A percentile compares a stretch with the other conserved stretches of the same genome.
Conservation (phyloP, 2,329 filamentous ascomycete genomes). For the Aspergillus caelatus region DNA sequence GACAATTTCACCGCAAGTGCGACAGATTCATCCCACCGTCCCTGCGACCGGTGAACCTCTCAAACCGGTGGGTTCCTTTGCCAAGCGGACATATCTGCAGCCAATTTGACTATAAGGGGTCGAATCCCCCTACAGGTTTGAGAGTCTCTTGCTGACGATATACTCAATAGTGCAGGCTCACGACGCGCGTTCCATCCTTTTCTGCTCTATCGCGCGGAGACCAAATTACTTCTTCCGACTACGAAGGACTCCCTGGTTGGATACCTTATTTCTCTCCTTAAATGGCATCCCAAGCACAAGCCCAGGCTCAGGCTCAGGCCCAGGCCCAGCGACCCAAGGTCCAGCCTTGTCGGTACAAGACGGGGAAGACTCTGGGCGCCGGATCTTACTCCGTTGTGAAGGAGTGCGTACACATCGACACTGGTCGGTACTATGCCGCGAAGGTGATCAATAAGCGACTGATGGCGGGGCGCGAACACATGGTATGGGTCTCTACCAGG, state of each 20-base stretch:
- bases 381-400: conserved; percentile 98
- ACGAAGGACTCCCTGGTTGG: not conserved
- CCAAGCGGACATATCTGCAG: not conserved
- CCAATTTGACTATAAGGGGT: not conserved
- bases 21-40: not conserved
- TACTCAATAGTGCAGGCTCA: not conserved
- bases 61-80: not conserved
- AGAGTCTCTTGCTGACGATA: not conserved
- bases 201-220: not conserved
- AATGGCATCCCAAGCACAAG: conserved; percentile 37
- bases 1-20: not conserved
- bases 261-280: conserved; percentile 3
- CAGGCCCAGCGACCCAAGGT: conserved; percentile 62
- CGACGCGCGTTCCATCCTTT: not conserved
- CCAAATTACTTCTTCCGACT: not conserved
- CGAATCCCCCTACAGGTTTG: not conserved
- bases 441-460: conserved; percentile 99
- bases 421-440: conserved; percentile 94
- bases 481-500: conserved; percentile 61
- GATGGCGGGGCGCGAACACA: conserved; percentile 97
- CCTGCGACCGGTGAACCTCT: conserved; percentile 1
- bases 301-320: conserved; percentile 22
- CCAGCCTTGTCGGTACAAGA: conserved; percentile 97
- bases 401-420: conserved; percentile 98
- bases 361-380: conserved; percentile 93